Percentiles rank a stretch among this genome's conserved stretches.
phyloP scores from a whole-genome alignment of 2,329 filamentous ascomycete species.

The Epichloe elymi region DNA sequence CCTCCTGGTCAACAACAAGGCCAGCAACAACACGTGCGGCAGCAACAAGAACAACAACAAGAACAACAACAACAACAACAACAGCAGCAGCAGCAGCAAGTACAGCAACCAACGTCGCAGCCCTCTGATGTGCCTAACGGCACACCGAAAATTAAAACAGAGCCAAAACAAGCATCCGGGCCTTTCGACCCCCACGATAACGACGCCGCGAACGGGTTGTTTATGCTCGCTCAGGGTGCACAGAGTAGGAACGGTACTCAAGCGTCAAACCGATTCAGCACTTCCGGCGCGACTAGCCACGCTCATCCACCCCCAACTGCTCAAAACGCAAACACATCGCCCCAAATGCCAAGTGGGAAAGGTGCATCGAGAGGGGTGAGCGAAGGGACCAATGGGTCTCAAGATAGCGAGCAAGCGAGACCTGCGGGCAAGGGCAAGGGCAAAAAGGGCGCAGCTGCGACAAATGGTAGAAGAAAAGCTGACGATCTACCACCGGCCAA shows the following conservation, averaged over 20 bases:
- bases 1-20: conserved; percentile 13
- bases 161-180: conserved; percentile 41
- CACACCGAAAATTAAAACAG: conserved; percentile 27
- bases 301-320: conserved; percentile 31
- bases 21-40: conserved; percentile 7
- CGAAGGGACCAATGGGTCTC: conserved; percentile 58
- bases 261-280: conserved; percentile 34
- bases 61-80: conserved; percentile 4
- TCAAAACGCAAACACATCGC: conserved; percentile 29
- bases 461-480: conserved; percentile 65
- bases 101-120: conserved; percentile 33
- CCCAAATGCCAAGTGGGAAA: conserved; percentile 38
- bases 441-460: conserved; percentile 49
- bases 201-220: conserved; percentile 88
- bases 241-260: conserved; percentile 49
- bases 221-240: conserved; percentile 70
- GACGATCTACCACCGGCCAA: conserved; percentile 51
- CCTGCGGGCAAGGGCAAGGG: conserved; percentile 52
- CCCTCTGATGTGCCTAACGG: conserved; percentile 37
- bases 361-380: conserved; percentile 43
- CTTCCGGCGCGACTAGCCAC: conserved; percentile 32
- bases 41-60: conserved; percentile 27
- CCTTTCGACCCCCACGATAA: conserved; percentile 78
- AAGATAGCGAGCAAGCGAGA: conserved; percentile 58
- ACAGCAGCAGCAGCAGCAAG: conserved; percentile 13